A percentile compares a stretch with the other conserved stretches of the same genome.
phyloP scores from a whole-genome alignment of 352 stramenopile species.

The Pythium plurisporium region DNA sequence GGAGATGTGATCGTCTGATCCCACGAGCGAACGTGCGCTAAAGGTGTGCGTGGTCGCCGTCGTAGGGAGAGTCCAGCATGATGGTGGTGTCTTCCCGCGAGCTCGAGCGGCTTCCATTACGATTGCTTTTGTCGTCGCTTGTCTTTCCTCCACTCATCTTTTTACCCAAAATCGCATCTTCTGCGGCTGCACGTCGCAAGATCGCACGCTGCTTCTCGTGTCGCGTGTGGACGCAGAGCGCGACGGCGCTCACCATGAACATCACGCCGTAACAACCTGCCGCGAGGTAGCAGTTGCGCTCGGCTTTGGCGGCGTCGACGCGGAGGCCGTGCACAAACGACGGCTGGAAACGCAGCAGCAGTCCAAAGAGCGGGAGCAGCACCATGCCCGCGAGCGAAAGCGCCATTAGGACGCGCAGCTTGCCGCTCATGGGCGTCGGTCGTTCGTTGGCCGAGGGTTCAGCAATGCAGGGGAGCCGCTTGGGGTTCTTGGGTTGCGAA shows the following conservation, averaged over 20 bases:
- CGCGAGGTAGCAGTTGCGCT: conserved; percentile 62
- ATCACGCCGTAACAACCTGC: conserved; percentile 43
- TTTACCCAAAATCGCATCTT: background rate
- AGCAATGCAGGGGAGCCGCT: too few relatives aligned
- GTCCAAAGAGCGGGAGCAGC: conserved; percentile 50
- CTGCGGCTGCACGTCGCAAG: background rate
- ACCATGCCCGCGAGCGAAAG: conserved; percentile 46
- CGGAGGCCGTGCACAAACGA: conserved; percentile 52
- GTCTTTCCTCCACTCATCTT: conserved; percentile 2
- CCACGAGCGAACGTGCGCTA: background rate
- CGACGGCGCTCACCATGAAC: conserved; percentile 29
- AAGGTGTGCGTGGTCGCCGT: background rate
- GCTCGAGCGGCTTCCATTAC: conserved; percentile 9
- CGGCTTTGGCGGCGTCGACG: conserved; percentile 31
- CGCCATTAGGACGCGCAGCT: conserved; percentile 33
- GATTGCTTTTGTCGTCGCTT: background rate
- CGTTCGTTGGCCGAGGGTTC: too few relatives aligned
- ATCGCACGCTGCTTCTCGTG: background rate
- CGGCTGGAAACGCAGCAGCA: conserved; percentile 54
- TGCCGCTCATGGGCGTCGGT: conserved; percentile 30
- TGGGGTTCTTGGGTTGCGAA: background rate
- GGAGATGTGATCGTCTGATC: too few relatives aligned
- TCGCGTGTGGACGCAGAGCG: conserved; percentile 22
- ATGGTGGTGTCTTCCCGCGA: conserved; percentile 19
- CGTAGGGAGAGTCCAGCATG: conserved; percentile 13